Conservation (phyloP, 2,329 filamentous ascomycete species). For the Seiridium cupressi region DNA sequence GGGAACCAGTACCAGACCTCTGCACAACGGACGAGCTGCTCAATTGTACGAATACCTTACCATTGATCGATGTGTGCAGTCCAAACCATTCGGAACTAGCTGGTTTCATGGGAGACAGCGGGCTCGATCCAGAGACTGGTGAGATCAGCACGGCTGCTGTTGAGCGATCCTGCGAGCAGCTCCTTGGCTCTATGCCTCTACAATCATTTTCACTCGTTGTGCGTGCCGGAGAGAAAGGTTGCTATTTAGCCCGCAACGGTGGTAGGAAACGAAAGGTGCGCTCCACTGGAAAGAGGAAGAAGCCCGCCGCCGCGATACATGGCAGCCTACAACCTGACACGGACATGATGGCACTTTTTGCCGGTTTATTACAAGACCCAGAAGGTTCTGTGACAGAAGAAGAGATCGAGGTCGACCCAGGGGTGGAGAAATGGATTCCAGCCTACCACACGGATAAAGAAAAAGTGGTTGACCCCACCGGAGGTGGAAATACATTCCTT, state of each 20-base stretch:
- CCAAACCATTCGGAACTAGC: conserved; percentile 92
- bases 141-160: conserved; percentile 50
- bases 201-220: conserved; percentile 67
- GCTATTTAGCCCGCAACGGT: conserved; percentile 60
- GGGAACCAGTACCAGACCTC: conserved; percentile 92
- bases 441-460: conserved; percentile 60
- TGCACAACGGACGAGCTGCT: conserved; percentile 70
- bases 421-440: conserved; percentile 72
- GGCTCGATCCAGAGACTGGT: conserved; percentile 53
- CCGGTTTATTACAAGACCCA: conserved; percentile 52
- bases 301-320: conserved; percentile 38
- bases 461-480: conserved; percentile 85
- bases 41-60: conserved; percentile 62
- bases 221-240: conserved; percentile 70
- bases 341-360: conserved; percentile 63
- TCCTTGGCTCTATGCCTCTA: conserved; percentile 63
- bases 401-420: conserved; percentile 61
- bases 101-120: conserved; percentile 70
- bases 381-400: conserved; percentile 54
- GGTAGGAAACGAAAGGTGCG: conserved; percentile 42
- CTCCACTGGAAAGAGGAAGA: conserved; percentile 33
- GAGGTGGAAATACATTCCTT: conserved; percentile 89
- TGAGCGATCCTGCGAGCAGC: conserved; percentile 60
- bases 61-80: conserved; percentile 61
- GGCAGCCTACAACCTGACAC: conserved; percentile 58